A percentile compares a stretch with the other conserved stretches of the same genome.
These are phyloP conservation scores for Clonostachys sp. DNA, from an alignment of 2,329 filamentous ascomycete genomes.

Conservation along the genomic window DNA sequence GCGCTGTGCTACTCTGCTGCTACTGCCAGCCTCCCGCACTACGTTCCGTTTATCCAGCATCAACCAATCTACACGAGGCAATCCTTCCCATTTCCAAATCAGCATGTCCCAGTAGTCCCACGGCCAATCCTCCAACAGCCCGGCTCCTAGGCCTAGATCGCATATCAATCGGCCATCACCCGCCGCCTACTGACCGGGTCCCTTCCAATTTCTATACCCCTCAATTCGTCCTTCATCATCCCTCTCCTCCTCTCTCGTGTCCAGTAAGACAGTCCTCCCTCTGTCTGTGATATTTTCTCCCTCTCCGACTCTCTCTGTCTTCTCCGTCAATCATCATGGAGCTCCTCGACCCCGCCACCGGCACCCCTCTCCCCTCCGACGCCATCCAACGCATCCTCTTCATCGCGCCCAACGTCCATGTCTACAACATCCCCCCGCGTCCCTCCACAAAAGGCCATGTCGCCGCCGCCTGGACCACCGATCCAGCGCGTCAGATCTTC, in stretches of 20 bases:
- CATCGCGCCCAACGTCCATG: slow-evolving; percentile 68
- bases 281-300: background rate
- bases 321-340: slow-evolving; percentile 41
- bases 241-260: no score
- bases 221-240: background rate
- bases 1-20: no score
- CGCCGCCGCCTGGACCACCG: slow-evolving; percentile 71
- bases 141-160: no score
- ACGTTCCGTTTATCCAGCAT: no score
- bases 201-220: slow-evolving; percentile 1
- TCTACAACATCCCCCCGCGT: slow-evolving; percentile 83
- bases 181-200: background rate
- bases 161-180: background rate
- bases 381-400: slow-evolving; percentile 85
- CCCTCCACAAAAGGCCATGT: slow-evolving; percentile 74
- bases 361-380: slow-evolving; percentile 61
- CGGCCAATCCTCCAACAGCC: no score
- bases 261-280: background rate
- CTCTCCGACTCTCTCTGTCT: background rate
- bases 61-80: no score
- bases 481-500: slow-evolving; percentile 74
- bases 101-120: no score
- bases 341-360: slow-evolving; percentile 66
- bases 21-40: no score
- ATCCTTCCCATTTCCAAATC: no score